A percentile compares a stretch with the other conserved stretches of the same genome.
Evolutionary conservation across 352 stramenopile species (phyloP).

Genomic region (Pythium sp.): DNA sequence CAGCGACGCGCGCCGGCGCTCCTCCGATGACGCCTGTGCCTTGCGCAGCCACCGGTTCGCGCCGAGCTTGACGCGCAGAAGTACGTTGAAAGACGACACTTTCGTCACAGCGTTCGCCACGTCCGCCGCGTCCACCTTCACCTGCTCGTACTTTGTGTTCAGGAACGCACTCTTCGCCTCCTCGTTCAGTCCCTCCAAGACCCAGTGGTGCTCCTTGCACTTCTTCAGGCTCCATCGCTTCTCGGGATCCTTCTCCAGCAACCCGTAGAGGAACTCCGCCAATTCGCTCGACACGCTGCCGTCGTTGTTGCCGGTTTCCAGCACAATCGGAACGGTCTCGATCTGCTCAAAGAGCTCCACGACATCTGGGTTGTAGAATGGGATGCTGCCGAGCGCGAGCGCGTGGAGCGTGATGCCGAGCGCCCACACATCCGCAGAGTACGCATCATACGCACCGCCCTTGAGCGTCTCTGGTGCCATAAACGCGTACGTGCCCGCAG

Average conservation of each 20-base stretch:
- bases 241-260: slow-evolving; percentile 74
- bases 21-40: slow-evolving; percentile 57
- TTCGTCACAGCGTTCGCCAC: slow-evolving; percentile 67
- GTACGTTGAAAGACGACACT: slow-evolving; percentile 68
- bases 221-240: slow-evolving; percentile 65
- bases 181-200: slow-evolving; percentile 51
- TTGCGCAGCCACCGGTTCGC: slow-evolving; percentile 79
- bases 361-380: slow-evolving; percentile 83
- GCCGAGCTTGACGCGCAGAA: slow-evolving; percentile 75
- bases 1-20: slow-evolving; percentile 34
- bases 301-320: slow-evolving; percentile 32
- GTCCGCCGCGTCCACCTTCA: slow-evolving; percentile 60
- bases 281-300: slow-evolving; percentile 35
- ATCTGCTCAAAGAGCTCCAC: slow-evolving; percentile 84
- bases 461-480: slow-evolving; percentile 83
- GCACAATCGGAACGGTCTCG: slow-evolving; percentile 46
- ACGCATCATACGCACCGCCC: slow-evolving; percentile 75
- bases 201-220: slow-evolving; percentile 70
- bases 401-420: slow-evolving; percentile 84
- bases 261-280: slow-evolving; percentile 43
- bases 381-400: slow-evolving; percentile 73
- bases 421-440: slow-evolving; percentile 85
- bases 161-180: slow-evolving; percentile 41
- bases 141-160: slow-evolving; percentile 42
- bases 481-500: slow-evolving; percentile 82